These are phyloP conservation scores for Starmerella bombicola DNA, from an alignment of 805 yeast genomes.

Conservation along the genomic window DNA sequence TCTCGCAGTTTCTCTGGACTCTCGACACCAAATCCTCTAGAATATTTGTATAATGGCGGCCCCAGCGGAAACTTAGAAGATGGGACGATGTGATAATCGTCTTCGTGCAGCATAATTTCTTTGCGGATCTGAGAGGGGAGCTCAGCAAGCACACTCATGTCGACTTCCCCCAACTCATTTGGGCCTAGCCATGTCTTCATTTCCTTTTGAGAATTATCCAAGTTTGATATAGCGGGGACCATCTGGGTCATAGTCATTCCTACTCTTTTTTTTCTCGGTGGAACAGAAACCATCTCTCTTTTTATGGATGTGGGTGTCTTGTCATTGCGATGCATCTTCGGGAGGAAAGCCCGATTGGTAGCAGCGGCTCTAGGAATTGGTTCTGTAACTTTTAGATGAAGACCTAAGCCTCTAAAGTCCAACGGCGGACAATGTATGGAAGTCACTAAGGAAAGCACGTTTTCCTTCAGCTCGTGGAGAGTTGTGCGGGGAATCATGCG, in stretches of 20 bases:
- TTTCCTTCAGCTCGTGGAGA: slow-evolving; percentile 35
- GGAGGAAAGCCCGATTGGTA: slow-evolving; percentile 1
- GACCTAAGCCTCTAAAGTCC: slow-evolving; percentile 69
- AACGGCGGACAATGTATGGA: slow-evolving; percentile 45
- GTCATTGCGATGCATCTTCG: background rate
- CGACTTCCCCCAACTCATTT: slow-evolving; percentile 28
- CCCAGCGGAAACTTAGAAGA: background rate
- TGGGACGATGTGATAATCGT: slow-evolving; percentile 10
- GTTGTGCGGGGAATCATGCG: slow-evolving; percentile 44
- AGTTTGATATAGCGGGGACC: background rate
- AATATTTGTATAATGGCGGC: slow-evolving; percentile 1
- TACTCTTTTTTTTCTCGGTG: slow-evolving; percentile 13
- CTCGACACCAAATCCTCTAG: slow-evolving; percentile 6
- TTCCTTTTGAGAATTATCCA: slow-evolving; percentile 19
- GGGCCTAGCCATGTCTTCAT: slow-evolving; percentile 16
- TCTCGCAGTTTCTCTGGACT: background rate
- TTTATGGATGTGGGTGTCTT: background rate
- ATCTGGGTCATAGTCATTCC: slow-evolving; percentile 19
- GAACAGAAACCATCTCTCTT: slow-evolving; percentile 6
- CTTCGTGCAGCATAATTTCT: slow-evolving; percentile 36
- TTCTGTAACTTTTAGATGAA: slow-evolving; percentile 44
- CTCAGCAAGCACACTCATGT: slow-evolving; percentile 50
- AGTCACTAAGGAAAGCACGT: slow-evolving; percentile 42
- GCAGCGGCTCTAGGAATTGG: background rate
- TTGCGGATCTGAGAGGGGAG: slow-evolving; percentile 54